phyloP scores from a whole-genome alignment of 129 eudicot genomes.

The Flaveria robusta region DNA sequence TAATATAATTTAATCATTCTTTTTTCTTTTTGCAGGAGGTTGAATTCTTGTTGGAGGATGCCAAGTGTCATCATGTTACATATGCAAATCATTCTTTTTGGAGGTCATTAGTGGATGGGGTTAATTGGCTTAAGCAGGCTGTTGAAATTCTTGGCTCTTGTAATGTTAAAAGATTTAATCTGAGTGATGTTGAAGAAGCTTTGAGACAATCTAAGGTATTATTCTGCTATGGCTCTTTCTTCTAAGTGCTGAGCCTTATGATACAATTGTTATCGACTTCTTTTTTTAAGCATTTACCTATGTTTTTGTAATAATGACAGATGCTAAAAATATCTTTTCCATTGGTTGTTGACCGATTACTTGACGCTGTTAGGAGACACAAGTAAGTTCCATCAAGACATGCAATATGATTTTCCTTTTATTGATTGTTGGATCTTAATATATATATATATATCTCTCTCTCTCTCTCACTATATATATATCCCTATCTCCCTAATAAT shows the following conservation, averaged over 20 bases:
- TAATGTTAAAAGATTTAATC: constrained; percentile 40
- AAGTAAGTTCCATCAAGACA: constrained; percentile 58
- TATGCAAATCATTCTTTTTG: constrained; percentile 49
- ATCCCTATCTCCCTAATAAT: too few relatives aligned
- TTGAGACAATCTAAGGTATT: constrained; percentile 62
- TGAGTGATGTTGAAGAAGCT: constrained; percentile 64
- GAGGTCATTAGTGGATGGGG: constrained; percentile 53
- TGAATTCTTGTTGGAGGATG: constrained; percentile 58
- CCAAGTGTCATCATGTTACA: constrained; percentile 42
- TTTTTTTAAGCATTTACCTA: neutral
- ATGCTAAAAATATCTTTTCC: constrained; percentile 52
- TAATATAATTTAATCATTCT: neutral
- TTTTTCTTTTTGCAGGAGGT: constrained; percentile 52
- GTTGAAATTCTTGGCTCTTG: constrained; percentile 54
- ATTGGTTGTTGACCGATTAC: constrained; percentile 45
- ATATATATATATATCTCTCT: neutral
- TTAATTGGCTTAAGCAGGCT: constrained; percentile 72
- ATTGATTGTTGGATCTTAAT: constrained; percentile 13
- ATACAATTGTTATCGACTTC: neutral
- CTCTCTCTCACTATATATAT: neutral
- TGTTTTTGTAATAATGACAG: constrained; percentile 47
- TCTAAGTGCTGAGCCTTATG: neutral
- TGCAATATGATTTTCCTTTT: constrained; percentile 19
- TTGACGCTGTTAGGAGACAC: constrained; percentile 63
- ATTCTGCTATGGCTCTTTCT: constrained; percentile 1